phyloP scores from a whole-genome alignment of 2,329 filamentous ascomycete species.

The Neofusicoccum sp. region DNA sequence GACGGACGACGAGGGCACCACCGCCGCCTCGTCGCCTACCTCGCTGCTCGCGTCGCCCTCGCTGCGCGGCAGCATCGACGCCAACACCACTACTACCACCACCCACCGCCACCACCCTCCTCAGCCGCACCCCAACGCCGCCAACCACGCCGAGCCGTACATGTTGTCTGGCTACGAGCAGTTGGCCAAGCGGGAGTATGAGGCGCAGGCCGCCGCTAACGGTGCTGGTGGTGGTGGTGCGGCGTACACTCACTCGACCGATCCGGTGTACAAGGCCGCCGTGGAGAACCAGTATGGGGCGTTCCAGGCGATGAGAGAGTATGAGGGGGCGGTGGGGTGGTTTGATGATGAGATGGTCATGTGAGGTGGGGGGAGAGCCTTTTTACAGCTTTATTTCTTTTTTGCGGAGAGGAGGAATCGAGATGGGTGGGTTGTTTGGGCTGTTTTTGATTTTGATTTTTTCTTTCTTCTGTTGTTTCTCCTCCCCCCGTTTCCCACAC shows the following conservation, averaged over 20 bases:
- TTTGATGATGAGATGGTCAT: constrained; percentile 44
- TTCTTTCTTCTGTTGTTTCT: neutral
- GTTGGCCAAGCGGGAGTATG: constrained; percentile 65
- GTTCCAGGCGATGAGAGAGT: constrained; percentile 57
- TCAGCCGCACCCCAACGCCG: constrained; percentile 7
- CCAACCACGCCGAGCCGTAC: constrained; percentile 71
- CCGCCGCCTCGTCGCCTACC: constrained; percentile 8
- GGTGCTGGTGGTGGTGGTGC: constrained; percentile 31
- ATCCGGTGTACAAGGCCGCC: constrained; percentile 66
- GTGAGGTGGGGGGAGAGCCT: constrained; percentile 26
- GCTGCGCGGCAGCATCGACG: neutral
- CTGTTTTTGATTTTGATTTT: too few species aligned
- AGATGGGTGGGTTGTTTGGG: neutral
- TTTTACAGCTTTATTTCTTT: neutral
- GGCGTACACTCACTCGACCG: constrained; percentile 54
- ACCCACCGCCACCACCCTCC: neutral
- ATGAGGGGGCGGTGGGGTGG: constrained; percentile 44
- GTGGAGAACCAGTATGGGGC: constrained; percentile 73
- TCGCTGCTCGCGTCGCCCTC: neutral
- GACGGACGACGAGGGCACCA: constrained; percentile 20
- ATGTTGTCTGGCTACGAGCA: constrained; percentile 81
- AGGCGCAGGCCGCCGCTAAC: constrained; percentile 32
- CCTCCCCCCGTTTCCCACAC: too few species aligned
- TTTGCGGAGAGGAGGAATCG: neutral
- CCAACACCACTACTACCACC: neutral